Percentiles rank a stretch among this genome's conserved stretches.
These are phyloP conservation scores for Blastobotrys petasosporus DNA, from an alignment of 1,139 yeast genomes.

Conservation along the genomic window DNA sequence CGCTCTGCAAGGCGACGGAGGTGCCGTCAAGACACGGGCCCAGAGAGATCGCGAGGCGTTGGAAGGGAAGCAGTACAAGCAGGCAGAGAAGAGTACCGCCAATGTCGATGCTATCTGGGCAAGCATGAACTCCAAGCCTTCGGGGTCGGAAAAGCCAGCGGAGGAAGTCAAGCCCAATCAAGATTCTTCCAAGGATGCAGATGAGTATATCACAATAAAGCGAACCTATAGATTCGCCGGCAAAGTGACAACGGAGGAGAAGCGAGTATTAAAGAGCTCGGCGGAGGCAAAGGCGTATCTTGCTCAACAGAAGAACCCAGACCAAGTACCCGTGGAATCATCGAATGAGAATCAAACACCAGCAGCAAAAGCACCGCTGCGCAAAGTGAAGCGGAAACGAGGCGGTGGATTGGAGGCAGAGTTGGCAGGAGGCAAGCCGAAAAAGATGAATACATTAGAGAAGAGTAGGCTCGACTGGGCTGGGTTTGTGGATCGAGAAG, in stretches of 20 bases:
- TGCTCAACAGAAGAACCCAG: slow-evolving; percentile 23
- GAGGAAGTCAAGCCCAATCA: not conserved
- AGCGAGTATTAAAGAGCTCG: slow-evolving; percentile 65
- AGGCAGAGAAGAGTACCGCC: slow-evolving; percentile 26
- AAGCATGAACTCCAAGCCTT: slow-evolving; percentile 36
- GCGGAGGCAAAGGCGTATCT: slow-evolving; percentile 84
- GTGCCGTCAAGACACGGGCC: slow-evolving; percentile 50
- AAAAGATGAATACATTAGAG: slow-evolving; percentile 83
- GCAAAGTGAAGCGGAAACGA: slow-evolving; percentile 39
- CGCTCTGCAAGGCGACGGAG: slow-evolving; percentile 45
- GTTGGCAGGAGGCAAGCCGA: slow-evolving; percentile 48
- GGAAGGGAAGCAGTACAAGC: slow-evolving; percentile 22
- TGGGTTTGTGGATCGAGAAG: slow-evolving; percentile 80
- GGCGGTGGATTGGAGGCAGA: slow-evolving; percentile 75
- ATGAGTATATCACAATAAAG: slow-evolving; percentile 60
- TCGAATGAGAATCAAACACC: not conserved
- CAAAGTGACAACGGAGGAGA: slow-evolving; percentile 66
- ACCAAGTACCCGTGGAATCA: not conserved
- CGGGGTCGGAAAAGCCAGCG: not conserved
- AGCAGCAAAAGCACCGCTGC: not conserved
- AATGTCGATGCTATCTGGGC: slow-evolving; percentile 54
- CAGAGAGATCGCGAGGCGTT: slow-evolving; percentile 43
- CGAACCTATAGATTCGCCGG: slow-evolving; percentile 90
- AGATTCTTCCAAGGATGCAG: slow-evolving; percentile 9
- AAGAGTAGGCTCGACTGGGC: slow-evolving; percentile 96